These are phyloP conservation scores for Neospermospora avenae DNA, from an alignment of 2,329 filamentous ascomycete genomes.

Conservation along the genomic window DNA sequence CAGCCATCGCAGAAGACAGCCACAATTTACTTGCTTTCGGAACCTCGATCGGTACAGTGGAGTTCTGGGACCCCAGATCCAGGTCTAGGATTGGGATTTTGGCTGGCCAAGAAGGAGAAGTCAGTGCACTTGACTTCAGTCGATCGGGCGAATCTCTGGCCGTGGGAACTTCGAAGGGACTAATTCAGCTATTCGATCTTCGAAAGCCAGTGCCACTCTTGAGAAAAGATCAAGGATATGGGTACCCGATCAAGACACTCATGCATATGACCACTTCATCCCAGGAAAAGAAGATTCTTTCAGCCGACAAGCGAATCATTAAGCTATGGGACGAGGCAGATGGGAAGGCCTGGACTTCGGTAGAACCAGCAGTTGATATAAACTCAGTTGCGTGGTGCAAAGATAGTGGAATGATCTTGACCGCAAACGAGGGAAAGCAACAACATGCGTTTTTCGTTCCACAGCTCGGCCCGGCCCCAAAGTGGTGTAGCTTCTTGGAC, in stretches of 20 bases:
- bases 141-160: constrained; percentile 80
- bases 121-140: constrained; percentile 86
- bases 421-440: constrained; percentile 93
- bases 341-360: constrained; percentile 89
- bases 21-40: constrained; percentile 93
- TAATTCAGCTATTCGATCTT: constrained; percentile 88
- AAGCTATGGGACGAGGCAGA: constrained; percentile 89
- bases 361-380: constrained; percentile 91
- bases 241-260: constrained; percentile 85
- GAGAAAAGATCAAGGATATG: constrained; percentile 94
- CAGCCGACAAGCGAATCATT: constrained; percentile 91
- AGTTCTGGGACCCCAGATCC: constrained; percentile 92
- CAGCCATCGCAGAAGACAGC: constrained; percentile 79
- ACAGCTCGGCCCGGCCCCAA: constrained; percentile 86
- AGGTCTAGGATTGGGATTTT: constrained; percentile 78
- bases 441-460: constrained; percentile 96
- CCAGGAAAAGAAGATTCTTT: constrained; percentile 82
- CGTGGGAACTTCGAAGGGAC: constrained; percentile 81
- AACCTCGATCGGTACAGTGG: constrained; percentile 90
- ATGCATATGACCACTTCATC: constrained; percentile 68
- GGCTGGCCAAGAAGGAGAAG: constrained; percentile 63
- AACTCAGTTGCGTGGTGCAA: constrained; percentile 93
- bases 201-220: constrained; percentile 82
- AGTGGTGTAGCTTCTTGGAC: constrained; percentile 95
- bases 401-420: constrained; percentile 90